Evolutionary conservation across 164 flowering plant genomes (phyloP), one percentile per base, ranked within the genome.

Genomic region (Chimonanthus salicifolius): DNA sequence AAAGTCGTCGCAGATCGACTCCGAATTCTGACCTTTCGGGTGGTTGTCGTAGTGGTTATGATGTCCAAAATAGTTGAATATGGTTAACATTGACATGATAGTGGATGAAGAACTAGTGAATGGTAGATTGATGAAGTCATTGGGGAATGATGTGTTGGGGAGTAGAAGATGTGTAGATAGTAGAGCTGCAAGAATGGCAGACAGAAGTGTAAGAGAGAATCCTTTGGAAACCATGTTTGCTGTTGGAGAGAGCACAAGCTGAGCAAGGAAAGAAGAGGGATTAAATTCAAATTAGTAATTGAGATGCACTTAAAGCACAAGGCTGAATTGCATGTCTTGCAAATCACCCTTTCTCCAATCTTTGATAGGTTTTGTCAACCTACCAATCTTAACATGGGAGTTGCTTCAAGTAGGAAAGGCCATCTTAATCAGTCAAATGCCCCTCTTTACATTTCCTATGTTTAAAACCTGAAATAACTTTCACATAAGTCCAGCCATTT

Each of bases 291-390:
- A 6, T 45, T n/a, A 50, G 65, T 47, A 16, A 16, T 6, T 7
- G 49, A 62, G 67, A 81, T 81, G 84, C 78, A 78, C 88, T 89
- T 90, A 77, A 87, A 89, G 98, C 83, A 82, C 50, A 92, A 86
- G 96, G 67, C 78, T 82, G 72, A 73, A 71, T 87, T 58, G 84
- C 85, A 84, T 93, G 93, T 71, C 94, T 91, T 93, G 85, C 86
- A 93, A 88, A 86, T 80, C 78, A 93, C 90, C 83, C 85, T 77
- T 83, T 80, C 76, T 77, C 66, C 67, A 2, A 66, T 51, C 63
- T 16, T 68, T 20, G 7, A 33, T 71, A 44, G 67, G 49, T 16
- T 49, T 43, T 50, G n/a, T 67, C 54, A 74, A 67, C 74, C 67
- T 71, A 66, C 72, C 72, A 62, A 74, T 18, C 70, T 71, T 74